Evolutionary conservation across 1,284 basidiomycete genomes (phyloP).

Genomic region (Ceratobasidium papillatum): DNA sequence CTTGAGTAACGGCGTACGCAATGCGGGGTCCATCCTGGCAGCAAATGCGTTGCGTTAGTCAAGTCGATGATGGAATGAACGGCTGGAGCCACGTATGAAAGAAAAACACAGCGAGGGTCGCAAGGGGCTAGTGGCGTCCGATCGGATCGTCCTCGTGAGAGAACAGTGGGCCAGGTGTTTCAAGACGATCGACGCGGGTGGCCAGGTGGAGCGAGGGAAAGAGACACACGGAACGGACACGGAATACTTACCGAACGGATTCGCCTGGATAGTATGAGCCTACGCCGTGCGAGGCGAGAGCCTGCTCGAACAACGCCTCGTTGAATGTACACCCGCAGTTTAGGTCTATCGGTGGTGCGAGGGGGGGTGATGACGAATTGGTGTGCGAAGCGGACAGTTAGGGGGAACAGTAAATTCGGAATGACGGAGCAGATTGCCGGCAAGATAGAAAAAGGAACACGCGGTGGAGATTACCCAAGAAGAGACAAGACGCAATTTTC

Average conservation of each 20-base stretch:
- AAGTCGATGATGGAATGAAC: no score
- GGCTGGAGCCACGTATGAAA: not conserved
- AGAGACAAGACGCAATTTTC: not conserved
- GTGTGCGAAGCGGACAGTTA: not conserved
- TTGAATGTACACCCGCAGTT: conserved; percentile 37
- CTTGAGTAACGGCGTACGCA: conserved; percentile 35
- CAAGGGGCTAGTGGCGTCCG: not conserved
- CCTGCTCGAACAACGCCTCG: conserved; percentile 35
- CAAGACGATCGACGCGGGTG: not conserved
- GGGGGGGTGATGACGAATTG: not conserved
- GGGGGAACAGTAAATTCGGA: not conserved
- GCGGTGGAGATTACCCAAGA: not conserved
- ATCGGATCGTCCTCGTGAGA: not conserved
- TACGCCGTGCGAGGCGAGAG: conserved; percentile 30
- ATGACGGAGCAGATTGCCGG: conserved; percentile 12
- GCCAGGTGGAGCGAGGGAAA: not conserved
- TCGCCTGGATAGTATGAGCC: conserved; percentile 36
- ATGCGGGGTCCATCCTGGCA: conserved; percentile 26
- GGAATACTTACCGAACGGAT: conserved; percentile 23
- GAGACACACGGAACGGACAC: not conserved
- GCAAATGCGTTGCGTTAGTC: not conserved
- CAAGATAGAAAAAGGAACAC: not conserved
- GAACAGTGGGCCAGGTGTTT: not conserved
- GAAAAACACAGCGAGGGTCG: not conserved
- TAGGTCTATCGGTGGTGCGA: conserved; percentile 3